Base-by-base conservation (phyloP, 176 grass and related monocot genomes). In the Pontederia crassipes region DNA sequence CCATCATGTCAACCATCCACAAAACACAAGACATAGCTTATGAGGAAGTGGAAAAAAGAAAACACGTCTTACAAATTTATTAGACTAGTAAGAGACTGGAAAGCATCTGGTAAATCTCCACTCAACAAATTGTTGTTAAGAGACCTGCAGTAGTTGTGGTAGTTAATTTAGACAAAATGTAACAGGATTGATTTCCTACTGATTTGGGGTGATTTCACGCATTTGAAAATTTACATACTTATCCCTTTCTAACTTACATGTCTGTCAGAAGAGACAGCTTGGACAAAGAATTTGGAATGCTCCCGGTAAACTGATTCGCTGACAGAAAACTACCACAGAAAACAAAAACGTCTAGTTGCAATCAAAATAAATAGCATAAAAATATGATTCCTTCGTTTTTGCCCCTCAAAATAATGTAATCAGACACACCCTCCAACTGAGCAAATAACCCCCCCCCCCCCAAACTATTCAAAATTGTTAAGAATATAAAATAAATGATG, bases 71-170 rank as follows among this genome's bases (percentile, higher is more conserved):
- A 97, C 93, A 97, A 78, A 79, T 88, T 97, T 57, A 81, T 81
- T 62, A 97, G 79, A 64, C 55, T 70, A 49, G 76, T 91, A 54
- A 85, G 71, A 20, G 71, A 65, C 32, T 69, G 63, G 75, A 97
- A 97, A 81, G 66, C 69, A 92, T 97, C 84, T 45, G 93, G 93
- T 57, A 97, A 68, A 17, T 74, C 81, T 68, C 87, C 93, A 83
- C 15, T 54, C 66, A 97, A 97, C 57, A 73, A 76, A 67, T 97
- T 97, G 76, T 35, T 70, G 66, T 83, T 92, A 72, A 97, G 72
- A 26, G 84, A 91, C 79, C 93, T 97, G 62, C 63, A 62, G 73
- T 63, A 64, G 45, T 62, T 49, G 69, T 8, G 58, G 54, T 62
- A 8, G 68, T 65, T 69, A 54, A 57, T 68, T 76, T 54, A 65